Base-by-base conservation (phyloP, 345 rosid species). In the Citrus cavaleriei region DNA sequence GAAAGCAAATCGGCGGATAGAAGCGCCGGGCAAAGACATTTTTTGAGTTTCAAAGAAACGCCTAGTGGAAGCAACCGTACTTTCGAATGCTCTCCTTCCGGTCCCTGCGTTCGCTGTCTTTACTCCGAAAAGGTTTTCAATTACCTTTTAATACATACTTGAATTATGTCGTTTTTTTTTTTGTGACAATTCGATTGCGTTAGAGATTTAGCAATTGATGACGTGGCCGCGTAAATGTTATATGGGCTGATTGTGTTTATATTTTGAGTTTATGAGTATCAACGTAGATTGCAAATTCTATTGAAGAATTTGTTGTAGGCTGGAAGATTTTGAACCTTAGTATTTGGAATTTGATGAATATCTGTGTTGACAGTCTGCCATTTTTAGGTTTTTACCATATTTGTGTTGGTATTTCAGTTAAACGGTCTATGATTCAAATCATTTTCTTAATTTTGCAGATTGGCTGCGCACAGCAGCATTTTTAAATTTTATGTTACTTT, bases 41-140 rank as follows among this genome's bases (percentile, higher is more conserved):
- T 93, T 69, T 81, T 89, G 74, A 86, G 93, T 74, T 91, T 89
- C 83, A 93, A 84, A 86, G 98, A 93, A 81, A 88, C 83, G 49
- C 87, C 90, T 1, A 57, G 76, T 59, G 99, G 96, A 80, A 84
- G 86, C 59, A 95, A 95, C 64, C 49, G 81, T 16, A 88, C 97
- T 77, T 93, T 88, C 81, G 92, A 89, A 14, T 95, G 99, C 87
- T 89, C 97, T 80, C 97, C 89, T 81, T 91, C 97, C n/a, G 98
- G 98, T 64, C 93, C 98, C 72, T 95, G 98, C 79, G 91, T 92
- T 77, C 85, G 90, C 9, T 95, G 99, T 86, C 83, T 77, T 49
- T 90, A 90, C 87, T 91, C 95, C 18, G 97, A 93, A 81, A 95
- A 93, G 97, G 98, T 93, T 7, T 4, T 51, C 37, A 2, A 21